A percentile compares a stretch with the other conserved stretches of the same genome.
Conservation (phyloP, 352 stramenopile genomes). For the Phytophthora hybrid region DNA sequence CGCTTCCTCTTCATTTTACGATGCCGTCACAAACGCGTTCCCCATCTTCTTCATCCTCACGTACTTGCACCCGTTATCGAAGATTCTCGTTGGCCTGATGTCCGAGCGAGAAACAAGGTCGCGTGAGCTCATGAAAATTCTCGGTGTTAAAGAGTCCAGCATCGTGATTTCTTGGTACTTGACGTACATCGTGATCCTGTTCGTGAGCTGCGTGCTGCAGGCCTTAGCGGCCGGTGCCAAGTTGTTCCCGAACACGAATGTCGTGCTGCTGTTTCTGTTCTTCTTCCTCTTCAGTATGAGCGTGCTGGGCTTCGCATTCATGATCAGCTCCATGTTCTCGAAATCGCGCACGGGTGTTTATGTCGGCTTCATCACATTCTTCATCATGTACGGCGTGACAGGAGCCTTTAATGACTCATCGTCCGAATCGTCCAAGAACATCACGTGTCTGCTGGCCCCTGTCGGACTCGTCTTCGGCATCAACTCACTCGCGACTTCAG, state of each 20-base stretch:
- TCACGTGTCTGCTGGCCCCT: slow-evolving; percentile 58
- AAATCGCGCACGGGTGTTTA: slow-evolving; percentile 43
- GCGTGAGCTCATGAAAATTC: slow-evolving; percentile 46
- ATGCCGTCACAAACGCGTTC: slow-evolving; percentile 39
- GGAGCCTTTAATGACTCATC: slow-evolving; percentile 61
- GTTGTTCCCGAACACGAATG: slow-evolving; percentile 45
- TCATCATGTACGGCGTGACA: slow-evolving; percentile 43
- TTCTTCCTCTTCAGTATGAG: slow-evolving; percentile 46
- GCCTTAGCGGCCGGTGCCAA: slow-evolving; percentile 26
- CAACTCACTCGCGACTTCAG: slow-evolving; percentile 60
- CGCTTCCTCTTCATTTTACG: slow-evolving; percentile 44
- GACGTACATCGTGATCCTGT: slow-evolving; percentile 48
- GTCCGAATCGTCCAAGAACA: slow-evolving; percentile 40
- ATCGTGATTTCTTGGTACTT: slow-evolving; percentile 55
- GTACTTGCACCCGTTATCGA: slow-evolving; percentile 42
- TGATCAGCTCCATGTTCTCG: slow-evolving; percentile 50
- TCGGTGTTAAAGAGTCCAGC: slow-evolving; percentile 44
- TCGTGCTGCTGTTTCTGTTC: slow-evolving; percentile 39
- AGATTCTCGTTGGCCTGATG: slow-evolving; percentile 43
- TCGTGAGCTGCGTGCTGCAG: slow-evolving; percentile 46
- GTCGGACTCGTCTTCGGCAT: slow-evolving; percentile 51
- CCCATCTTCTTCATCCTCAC: slow-evolving; percentile 41
- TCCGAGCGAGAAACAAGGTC: slow-evolving; percentile 43
- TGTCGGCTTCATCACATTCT: slow-evolving; percentile 46
- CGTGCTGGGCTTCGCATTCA: slow-evolving; percentile 42